Base-by-base conservation (phyloP, 306 rosid species). In the Trifolium subterraneum region DNA sequence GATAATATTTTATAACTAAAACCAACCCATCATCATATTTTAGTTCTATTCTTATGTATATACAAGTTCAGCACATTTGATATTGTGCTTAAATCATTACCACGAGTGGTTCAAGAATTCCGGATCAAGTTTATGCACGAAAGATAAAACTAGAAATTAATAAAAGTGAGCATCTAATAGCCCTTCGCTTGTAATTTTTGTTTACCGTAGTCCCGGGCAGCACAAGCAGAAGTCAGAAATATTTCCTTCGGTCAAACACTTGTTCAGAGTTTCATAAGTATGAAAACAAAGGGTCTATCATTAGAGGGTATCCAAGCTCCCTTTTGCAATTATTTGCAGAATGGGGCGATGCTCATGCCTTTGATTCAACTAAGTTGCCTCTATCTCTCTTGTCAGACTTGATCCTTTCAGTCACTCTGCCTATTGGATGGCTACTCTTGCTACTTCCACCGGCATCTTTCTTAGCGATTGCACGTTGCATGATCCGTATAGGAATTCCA, bases 401-500 rank as follows among this genome's bases (percentile, higher is more conserved):
- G 38, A 52, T 79, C 76, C 82, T 87, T 60, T 85, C 88, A 9
- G 73, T 29, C 79, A 15, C 76, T 81, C 67, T 83, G 41, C 74
- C 60, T 44, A 23, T 67, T 36, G 81, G 60, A 64, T 47, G 83
- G 67, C 60, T 47, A 69, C 80, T 85, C 81, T 88, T 88, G 78
- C 66, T 79, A 67, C 67, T 75, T 62, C 78, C 66, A 52, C 64
- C 80, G 5, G 22, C 74, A 33, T 71, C 73, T 69, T 81, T 91
- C 81, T 85, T 87, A 51, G 76, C 36, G 16, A 87, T 75, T 16
- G 71, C 77, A 72, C 98, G 87, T 75, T 86, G 97, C 93, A 88
- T 84, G 75, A 94, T 90, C 71, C 98, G 80, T 71, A 93, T 87
- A 14, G 98, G 96, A 82, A 90, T 91, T 77, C 98, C 98, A 64